Conservation (phyloP, 768 basidiomycete genomes). For the Pluteus cervinus region DNA sequence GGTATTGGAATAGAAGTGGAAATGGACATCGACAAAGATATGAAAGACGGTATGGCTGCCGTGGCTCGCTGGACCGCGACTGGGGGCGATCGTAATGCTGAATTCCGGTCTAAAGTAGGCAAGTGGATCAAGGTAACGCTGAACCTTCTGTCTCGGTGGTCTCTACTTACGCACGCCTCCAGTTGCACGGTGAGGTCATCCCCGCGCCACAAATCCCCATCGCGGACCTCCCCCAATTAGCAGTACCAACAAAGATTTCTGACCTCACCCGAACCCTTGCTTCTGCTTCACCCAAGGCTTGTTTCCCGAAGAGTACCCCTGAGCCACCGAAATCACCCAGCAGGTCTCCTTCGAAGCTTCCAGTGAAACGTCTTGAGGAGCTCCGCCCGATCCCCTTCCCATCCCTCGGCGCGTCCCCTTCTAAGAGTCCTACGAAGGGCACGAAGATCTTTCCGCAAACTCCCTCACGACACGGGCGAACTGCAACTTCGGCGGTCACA, state of each 20-base stretch:
- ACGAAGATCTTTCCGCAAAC: constrained; percentile 57
- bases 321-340: constrained; percentile 33
- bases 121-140: constrained; percentile 60
- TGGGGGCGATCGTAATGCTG: constrained; percentile 51
- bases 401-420: constrained; percentile 40
- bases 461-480: constrained; percentile 45
- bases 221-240: constrained; percentile 59
- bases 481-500: constrained; percentile 26
- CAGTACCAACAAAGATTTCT: constrained; percentile 49
- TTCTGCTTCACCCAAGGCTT: constrained; percentile 66
- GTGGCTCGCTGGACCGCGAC: constrained; percentile 83
- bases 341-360: constrained; percentile 31
- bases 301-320: constrained; percentile 37
- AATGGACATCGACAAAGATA: constrained; percentile 75
- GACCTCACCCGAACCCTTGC: constrained; percentile 66
- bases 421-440: constrained; percentile 40
- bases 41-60: constrained; percentile 81
- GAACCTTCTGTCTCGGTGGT: background rate
- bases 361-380: constrained; percentile 26
- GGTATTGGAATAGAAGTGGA: constrained; percentile 86
- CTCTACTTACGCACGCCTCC: constrained; percentile 6
- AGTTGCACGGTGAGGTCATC: constrained; percentile 45
- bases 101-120: constrained; percentile 54
- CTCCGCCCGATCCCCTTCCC: constrained; percentile 41
- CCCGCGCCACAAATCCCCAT: constrained; percentile 55